Evolutionary conservation across 1,284 basidiomycete genomes (phyloP), one percentile per base, ranked within the genome.

Genomic region (Trametes pubescens): DNA sequence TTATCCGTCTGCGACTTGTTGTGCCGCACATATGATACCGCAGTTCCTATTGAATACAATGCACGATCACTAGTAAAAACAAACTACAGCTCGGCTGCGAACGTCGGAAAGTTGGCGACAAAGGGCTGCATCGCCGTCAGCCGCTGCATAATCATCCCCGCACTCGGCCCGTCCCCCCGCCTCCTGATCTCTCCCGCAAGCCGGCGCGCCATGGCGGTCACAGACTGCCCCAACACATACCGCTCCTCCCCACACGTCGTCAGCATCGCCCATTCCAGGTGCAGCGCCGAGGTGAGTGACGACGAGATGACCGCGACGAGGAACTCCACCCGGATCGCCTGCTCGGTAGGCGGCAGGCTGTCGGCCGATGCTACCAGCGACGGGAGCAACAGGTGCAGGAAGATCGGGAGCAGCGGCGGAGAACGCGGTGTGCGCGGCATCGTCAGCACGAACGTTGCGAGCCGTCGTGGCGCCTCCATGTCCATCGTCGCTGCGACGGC

Each of bases 51-150:
- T 40, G 48, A 38, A 35, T 56, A 53, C 46, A 49, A 24, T 37
- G n/a, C 24, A 47, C 47, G 10, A 13, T 40, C 51, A 14, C 34
- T n/a, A 38, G 26, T 7, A 26, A 46, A 26, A 11, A 9, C 8
- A 37, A 40, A 32, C 57, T 67, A 77, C 49, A 74, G 61, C 40
- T 77, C 76, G n/a, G 74, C 79, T 69, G 85, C 84, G 74, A 92
- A 91, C 51, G 84, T 83, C 6, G 91, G 90, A 75, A 93, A 93
- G 71, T 88, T 92, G 32, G 87, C 80, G 16, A 87, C 84, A 72
- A 93, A 91, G 1, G 86, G 80, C 61, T 84, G 83, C 16, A 85
- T 86, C n/a, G 86, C 81, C 29, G 83, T 79, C 47, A 93, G 74
- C 46, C 86, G 80, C 70, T 91, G 86, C 47, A 85, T 73, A 59